Percentiles rank a stretch among this genome's conserved stretches.
Evolutionary conservation across 2,329 filamentous ascomycete species (phyloP).

Genomic region (Fusarium chuoi): DNA sequence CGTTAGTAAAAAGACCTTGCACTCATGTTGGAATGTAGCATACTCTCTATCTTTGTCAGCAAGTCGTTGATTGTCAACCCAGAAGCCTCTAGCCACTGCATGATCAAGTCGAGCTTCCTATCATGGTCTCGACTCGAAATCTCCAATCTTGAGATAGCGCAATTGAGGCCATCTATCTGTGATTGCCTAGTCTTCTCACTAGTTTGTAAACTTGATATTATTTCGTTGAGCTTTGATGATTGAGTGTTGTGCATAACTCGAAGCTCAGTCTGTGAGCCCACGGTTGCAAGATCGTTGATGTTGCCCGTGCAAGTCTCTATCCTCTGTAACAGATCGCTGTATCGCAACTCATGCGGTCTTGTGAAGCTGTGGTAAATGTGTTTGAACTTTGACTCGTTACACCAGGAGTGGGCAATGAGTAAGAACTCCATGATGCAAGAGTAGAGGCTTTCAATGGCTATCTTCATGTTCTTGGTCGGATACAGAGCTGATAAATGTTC

Average conservation of each 20-base stretch:
- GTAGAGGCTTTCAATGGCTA: background rate
- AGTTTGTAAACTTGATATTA: background rate
- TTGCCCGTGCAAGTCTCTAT: background rate
- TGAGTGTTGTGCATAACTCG: background rate
- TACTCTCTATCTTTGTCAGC: background rate
- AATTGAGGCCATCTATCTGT: background rate
- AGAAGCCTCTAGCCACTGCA: background rate
- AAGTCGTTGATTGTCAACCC: conserved; percentile 2
- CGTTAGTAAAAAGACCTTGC: background rate
- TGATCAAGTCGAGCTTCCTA: background rate
- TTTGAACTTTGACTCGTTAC: conserved; percentile 2
- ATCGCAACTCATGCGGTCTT: background rate
- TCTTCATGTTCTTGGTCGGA: background rate
- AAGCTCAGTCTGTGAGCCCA: background rate
- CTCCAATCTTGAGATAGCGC: background rate
- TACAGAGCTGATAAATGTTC: background rate
- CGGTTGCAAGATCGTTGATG: background rate
- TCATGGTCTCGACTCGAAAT: background rate
- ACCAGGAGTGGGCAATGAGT: conserved; percentile 8
- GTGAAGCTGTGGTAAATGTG: conserved; percentile 19
- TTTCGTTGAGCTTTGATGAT: background rate
- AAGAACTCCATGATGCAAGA: conserved; percentile 9
- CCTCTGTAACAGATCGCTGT: background rate
- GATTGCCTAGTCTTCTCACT: background rate
- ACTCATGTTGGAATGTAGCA: rapidly evolving